Base-by-base conservation (phyloP, 768 basidiomycete species). In the Clitopilus hobsonii region DNA sequence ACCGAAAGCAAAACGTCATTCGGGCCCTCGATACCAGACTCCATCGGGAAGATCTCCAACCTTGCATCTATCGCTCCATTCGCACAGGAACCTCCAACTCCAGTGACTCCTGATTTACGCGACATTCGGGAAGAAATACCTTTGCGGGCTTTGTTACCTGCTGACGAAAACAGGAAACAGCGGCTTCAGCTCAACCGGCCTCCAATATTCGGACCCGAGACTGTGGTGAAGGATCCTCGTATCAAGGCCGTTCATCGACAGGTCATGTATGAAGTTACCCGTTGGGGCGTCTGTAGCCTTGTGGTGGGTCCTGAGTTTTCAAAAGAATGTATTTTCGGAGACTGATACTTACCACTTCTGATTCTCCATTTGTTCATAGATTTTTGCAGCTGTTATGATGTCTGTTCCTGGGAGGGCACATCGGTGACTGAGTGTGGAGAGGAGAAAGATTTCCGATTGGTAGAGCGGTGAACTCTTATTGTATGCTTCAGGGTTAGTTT, bases 161-260 rank as follows among this genome's bases (percentile, higher is more conserved):
- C 54, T 26, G 53, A 50, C n/a, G 28, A 18, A 23, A 49, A 38
- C 14, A 25, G 18, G 25, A 29, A 45, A 10, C 41, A 51, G 32
- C 5, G 48, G 24, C 28, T 28, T 41, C 62, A 58, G 16, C 60
- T 64, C 38, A 30, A 47, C 22, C 65, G 69, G 6, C 68, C 71
- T 8, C 67, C 69, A 13, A 57, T 74, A n/a, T 74, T 74, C 56
- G 75, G 75, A n/a, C 73, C 73, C 5, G 72, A 73, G 58, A 61
- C 62, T 30, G 67, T 70, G 30, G 68, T 75, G 32, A 60, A 67
- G 41, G 75, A 76, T 53, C 72, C 69, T 49, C 61, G 68, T 32
- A 72, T 76, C 38, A 62, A 64, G 36, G 67, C 60, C 8, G 65
- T 67, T 28, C 74, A 74, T 56, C 54, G 58, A 32, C 60, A 62